Evolutionary conservation across 257 asterid species (phyloP).

Genomic region (Osmanthus fragrans): DNA sequence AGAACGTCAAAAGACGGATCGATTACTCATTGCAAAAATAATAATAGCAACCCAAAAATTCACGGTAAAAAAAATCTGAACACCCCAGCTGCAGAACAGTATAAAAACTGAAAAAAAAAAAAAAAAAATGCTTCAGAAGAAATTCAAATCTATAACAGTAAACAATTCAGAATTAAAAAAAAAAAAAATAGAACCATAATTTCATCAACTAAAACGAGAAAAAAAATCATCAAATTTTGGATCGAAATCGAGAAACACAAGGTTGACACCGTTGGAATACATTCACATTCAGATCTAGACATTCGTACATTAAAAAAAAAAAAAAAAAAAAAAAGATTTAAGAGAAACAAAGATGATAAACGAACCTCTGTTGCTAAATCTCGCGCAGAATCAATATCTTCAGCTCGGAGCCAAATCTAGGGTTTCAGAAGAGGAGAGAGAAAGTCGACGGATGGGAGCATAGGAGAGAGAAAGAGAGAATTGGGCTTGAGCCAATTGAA

Average conservation of each 20-base stretch:
- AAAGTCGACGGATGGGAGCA: constrained; percentile 3
- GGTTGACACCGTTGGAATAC: neutral
- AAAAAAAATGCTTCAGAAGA: neutral
- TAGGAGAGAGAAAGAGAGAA: constrained; percentile 48
- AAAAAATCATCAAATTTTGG: neutral
- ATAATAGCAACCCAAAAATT: too few relatives aligned
- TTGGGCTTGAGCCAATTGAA: constrained; percentile 72
- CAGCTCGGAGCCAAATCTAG: constrained; percentile 59
- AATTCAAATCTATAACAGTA: neutral
- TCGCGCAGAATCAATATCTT: constrained; percentile 29
- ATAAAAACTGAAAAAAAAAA: too few relatives aligned
- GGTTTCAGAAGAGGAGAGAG: constrained; percentile 46
- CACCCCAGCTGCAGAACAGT: neutral
- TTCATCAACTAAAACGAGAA: neutral
- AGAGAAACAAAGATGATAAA: too few relatives aligned
- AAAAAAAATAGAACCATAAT: neutral
- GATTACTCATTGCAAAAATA: too few relatives aligned
- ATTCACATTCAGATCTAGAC: neutral
- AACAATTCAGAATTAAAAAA: neutral
- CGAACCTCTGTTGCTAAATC: constrained; percentile 17
- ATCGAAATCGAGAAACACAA: neutral
- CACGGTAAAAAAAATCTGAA: neutral
- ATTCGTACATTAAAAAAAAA: neutral
- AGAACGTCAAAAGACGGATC: neutral
- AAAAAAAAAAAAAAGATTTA: too few relatives aligned